phyloP scores from a whole-genome alignment of 257 asterid genomes.

The Fraxinus americana region DNA sequence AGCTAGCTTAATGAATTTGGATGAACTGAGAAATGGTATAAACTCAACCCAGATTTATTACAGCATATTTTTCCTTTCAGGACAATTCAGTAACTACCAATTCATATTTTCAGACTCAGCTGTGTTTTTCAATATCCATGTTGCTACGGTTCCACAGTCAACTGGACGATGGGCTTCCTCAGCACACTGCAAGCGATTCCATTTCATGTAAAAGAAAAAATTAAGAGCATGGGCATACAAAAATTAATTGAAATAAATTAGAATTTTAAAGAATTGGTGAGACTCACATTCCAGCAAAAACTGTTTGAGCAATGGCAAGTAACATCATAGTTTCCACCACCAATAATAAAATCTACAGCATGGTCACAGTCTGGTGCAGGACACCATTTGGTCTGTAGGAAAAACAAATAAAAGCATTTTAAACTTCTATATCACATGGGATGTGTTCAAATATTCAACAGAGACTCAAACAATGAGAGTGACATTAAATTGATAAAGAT shows the following conservation, averaged over 20 bases:
- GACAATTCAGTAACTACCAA: slow-evolving; percentile 36
- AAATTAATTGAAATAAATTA: neutral
- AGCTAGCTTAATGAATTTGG: neutral
- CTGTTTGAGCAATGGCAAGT: slow-evolving; percentile 75
- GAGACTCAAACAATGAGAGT: slow-evolving; percentile 9
- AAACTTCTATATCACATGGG: slow-evolving; percentile 12
- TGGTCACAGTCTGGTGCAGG: slow-evolving; percentile 97
- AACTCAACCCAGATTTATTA: neutral
- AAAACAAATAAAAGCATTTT: slow-evolving; percentile 22
- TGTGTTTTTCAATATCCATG: slow-evolving; percentile 56
- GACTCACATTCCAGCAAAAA: slow-evolving; percentile 95
- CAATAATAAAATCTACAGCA: slow-evolving; percentile 80
- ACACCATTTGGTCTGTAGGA: slow-evolving; percentile 85
- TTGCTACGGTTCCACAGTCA: slow-evolving; percentile 59
- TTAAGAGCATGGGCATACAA: slow-evolving; percentile 13
- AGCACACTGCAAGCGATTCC: slow-evolving; percentile 39
- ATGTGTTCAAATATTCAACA: slow-evolving; percentile 1
- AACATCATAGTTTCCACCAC: slow-evolving; percentile 88
- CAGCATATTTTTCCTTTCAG: neutral
- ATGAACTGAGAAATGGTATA: neutral
- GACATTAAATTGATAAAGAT: neutral
- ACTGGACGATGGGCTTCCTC: slow-evolving; percentile 67
- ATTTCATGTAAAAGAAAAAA: neutral
- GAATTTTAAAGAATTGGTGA: slow-evolving; percentile 16
- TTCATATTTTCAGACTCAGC: slow-evolving; percentile 64